Conservation (phyloP, 176 grass and related monocot species). For the Ampelocalamus luodianensis region DNA sequence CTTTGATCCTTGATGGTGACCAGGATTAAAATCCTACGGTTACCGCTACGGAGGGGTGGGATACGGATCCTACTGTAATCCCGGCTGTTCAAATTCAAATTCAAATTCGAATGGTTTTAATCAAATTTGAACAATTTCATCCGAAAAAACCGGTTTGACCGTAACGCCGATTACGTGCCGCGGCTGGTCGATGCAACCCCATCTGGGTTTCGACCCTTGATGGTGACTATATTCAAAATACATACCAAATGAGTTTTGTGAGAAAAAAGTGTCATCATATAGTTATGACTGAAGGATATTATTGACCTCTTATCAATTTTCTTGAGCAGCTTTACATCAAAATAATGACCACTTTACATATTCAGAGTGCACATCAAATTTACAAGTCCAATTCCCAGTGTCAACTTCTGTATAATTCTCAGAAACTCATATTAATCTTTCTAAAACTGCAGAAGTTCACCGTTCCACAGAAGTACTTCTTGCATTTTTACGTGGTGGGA, state of each 20-base stretch:
- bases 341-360: neutral
- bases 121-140: too few species aligned
- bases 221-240: neutral
- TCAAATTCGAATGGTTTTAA: too few species aligned
- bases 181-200: too few species aligned
- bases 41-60: too few species aligned
- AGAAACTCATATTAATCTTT: slow-evolving; percentile 23
- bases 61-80: too few species aligned
- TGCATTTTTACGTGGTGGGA: slow-evolving; percentile 87
- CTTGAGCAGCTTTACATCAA: neutral
- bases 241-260: neutral
- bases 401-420: slow-evolving; percentile 15
- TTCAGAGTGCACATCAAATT: neutral
- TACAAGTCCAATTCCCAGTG: neutral
- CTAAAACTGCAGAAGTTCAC: slow-evolving; percentile 75
- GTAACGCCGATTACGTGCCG: too few species aligned
- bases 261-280: neutral
- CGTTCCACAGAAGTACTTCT: slow-evolving; percentile 89
- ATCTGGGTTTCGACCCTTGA: too few species aligned
- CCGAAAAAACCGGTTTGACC: too few species aligned
- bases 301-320: neutral
- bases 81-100: too few species aligned
- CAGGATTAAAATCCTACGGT: too few species aligned
- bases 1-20: too few species aligned
- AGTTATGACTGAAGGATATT: neutral